Conservation (phyloP, 495 filamentous ascomycete species). For the Hypomontagnella submonticulosa region DNA sequence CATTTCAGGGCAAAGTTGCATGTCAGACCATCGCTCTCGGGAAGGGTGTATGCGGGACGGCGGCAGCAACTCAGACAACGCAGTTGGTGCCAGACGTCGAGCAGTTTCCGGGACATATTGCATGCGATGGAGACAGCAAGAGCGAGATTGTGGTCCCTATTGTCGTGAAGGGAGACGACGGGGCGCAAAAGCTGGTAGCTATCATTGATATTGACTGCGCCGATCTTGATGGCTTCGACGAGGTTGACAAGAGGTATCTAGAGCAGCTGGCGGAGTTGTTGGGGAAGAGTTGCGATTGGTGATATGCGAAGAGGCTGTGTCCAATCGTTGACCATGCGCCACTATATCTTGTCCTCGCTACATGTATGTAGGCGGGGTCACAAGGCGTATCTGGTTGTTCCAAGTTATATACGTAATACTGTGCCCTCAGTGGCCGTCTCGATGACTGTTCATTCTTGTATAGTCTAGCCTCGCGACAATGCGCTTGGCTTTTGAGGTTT, state of each 20-base stretch:
- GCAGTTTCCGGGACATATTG: slow-evolving; percentile 87
- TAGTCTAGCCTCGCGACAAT: too few relatives aligned
- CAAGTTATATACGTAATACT: too few relatives aligned
- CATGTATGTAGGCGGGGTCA: too few relatives aligned
- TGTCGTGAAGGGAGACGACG: slow-evolving; percentile 52
- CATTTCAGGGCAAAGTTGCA: slow-evolving; percentile 88
- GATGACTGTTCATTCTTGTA: too few relatives aligned
- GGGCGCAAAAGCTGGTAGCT: slow-evolving; percentile 70
- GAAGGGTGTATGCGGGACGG: slow-evolving; percentile 85
- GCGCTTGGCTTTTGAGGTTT: too few relatives aligned
- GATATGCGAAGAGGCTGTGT: slow-evolving; percentile 11
- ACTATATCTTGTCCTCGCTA: too few relatives aligned
- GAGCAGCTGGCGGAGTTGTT: slow-evolving; percentile 77
- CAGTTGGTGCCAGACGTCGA: slow-evolving; percentile 81
- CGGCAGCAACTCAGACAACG: slow-evolving; percentile 70
- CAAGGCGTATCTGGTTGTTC: too few relatives aligned
- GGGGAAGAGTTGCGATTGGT: slow-evolving; percentile 79
- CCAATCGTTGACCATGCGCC: too few relatives aligned
- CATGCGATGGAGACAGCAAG: slow-evolving; percentile 82
- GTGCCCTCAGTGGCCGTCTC: too few relatives aligned
- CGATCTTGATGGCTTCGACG: slow-evolving; percentile 76
- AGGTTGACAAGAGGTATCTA: slow-evolving; percentile 73
- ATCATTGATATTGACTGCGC: slow-evolving; percentile 93
- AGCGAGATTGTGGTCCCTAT: slow-evolving; percentile 96
- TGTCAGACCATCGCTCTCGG: slow-evolving; percentile 87